Base-by-base conservation (phyloP, 2,329 filamentous ascomycete genomes). In the Colletotrichum chrysophilum region DNA sequence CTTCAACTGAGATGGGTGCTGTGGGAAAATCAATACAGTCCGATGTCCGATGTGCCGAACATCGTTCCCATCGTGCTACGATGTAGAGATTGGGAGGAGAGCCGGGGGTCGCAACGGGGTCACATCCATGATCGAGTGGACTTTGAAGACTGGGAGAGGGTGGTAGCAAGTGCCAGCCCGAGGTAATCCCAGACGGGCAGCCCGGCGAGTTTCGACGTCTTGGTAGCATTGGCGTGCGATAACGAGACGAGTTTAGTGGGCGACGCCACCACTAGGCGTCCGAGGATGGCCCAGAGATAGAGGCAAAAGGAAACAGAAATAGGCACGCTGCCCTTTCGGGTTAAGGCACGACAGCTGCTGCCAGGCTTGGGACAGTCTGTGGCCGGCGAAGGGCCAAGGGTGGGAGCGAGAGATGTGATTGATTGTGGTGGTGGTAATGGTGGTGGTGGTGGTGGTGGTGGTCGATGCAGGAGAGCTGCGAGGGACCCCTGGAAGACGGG, bases 241-340 rank as follows among this genome's bases (percentile, higher is more conserved):
- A 73, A 75, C 70, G 70, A 75, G 70, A 69, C 58, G n/a, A 32
- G 64, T 36, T 75, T 75, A 73, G 73, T 69, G 64, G 73, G 34
- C 69, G 56, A 68, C 73, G 73, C 73, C 73, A 73, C 73, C 73
- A 56, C 64, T 73, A 75, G 64, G 62, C 70, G 65, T 68, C 58
- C 70, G 34, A 69, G 73, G 70, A 65, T 73, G 64, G 70, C 32
- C 56, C 65, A 73, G 70, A 75, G 73, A 75, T 75, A 73, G 73
- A 75, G 73, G 70, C 64, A 73, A 73, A 68, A 73, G 30, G 56
- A 72, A 75, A 64, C 69, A 75, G 69, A 58, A 75, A 72, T 64
- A 73, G 70, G 43, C 64, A 43, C 64, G 34, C 56, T 73, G 16
- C 73, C 62, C 26, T n/a, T 73, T 36, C 55, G 28, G 70, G 73